Evolutionary conservation across 75 land plant genomes (phyloP), one percentile per base, ranked within the genome.

Genomic region (Chamaecyparis obtusa): DNA sequence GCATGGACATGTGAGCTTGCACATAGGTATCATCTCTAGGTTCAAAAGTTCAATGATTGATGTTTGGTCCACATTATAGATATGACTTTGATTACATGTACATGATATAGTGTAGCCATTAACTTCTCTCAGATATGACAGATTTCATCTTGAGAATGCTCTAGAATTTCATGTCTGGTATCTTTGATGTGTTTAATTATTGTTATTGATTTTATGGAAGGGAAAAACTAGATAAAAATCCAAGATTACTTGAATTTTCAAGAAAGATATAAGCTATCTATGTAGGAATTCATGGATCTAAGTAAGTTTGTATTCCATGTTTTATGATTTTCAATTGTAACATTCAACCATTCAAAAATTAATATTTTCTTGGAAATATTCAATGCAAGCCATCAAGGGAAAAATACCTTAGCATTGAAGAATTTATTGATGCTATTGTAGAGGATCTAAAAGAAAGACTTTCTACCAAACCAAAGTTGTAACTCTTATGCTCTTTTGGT

Each of bases 1-100:
- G 99, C 99, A 64, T 97, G 99, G 99, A 87, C 98, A 51, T 87
- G 95, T 36, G 99, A 98, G 2, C 98, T 97, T 89, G 95, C 93
- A 44, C 98, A 97, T 88, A 97, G 98, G 99, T 96, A 86, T 71
- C 9, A 7, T 75, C 17, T 33, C 39, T n/a, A 39, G 41, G 30
- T 54, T 56, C 69, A 33, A n/a, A 33, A 43, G 44, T 80, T 44
- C 21, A 44, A 17, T 80, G 49, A 80, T 44, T 82, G 5, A 9
- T 49, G 19, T 30, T 16, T 56, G 78, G n/a, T 85, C 32, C n/a
- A 35, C 86, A 41, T 74, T 8, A 35, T 30, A 44, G 15, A 9
- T 80, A 19, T 80, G 13, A 8, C 9, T 41, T 44, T 80, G 13
- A 80, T 2, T 43, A 79, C 27, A 41, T 9, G 8, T 85, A 39